Conservation (phyloP, 257 asterid species). For the Solanum sitiens region DNA sequence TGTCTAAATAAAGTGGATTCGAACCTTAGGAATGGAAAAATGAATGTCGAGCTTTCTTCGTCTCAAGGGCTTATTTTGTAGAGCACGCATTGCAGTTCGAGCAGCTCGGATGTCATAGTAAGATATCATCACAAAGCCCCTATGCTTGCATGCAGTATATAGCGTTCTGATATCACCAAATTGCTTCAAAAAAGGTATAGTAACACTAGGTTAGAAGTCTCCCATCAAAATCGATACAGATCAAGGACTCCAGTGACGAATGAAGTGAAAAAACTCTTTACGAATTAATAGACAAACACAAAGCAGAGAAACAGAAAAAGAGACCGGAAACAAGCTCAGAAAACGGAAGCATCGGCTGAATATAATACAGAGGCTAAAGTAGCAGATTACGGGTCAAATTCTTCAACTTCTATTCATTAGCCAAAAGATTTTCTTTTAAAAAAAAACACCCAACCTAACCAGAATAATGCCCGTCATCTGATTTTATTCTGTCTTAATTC, state of each 20-base stretch:
- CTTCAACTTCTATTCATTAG: not conserved
- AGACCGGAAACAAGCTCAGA: not conserved
- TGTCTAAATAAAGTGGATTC: not conserved
- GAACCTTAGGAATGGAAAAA: slow-evolving; percentile 78
- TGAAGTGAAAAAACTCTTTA: not conserved
- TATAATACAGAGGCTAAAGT: not conserved
- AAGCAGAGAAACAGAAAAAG: not conserved
- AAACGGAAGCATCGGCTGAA: not conserved
- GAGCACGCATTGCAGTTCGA: slow-evolving; percentile 13
- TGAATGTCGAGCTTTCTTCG: slow-evolving; percentile 74
- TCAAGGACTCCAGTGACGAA: not conserved
- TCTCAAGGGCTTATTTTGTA: slow-evolving; percentile 61
- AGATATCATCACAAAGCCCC: slow-evolving; percentile 18
- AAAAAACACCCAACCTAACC: not conserved
- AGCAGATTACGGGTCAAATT: not conserved
- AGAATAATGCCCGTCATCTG: not conserved
- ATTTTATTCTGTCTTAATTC: not conserved
- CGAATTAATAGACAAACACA: not conserved
- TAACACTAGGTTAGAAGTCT: not conserved
- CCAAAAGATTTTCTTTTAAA: not conserved
- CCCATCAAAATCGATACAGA: not conserved
- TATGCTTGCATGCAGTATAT: slow-evolving; percentile 15
- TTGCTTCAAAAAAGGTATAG: slow-evolving; percentile 4
- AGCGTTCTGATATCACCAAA: slow-evolving; percentile 15
- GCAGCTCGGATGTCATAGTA: slow-evolving; percentile 21